These are phyloP conservation scores for Aspergillus japonicus DNA, from an alignment of 2,329 filamentous ascomycete genomes.

Conservation along the genomic window DNA sequence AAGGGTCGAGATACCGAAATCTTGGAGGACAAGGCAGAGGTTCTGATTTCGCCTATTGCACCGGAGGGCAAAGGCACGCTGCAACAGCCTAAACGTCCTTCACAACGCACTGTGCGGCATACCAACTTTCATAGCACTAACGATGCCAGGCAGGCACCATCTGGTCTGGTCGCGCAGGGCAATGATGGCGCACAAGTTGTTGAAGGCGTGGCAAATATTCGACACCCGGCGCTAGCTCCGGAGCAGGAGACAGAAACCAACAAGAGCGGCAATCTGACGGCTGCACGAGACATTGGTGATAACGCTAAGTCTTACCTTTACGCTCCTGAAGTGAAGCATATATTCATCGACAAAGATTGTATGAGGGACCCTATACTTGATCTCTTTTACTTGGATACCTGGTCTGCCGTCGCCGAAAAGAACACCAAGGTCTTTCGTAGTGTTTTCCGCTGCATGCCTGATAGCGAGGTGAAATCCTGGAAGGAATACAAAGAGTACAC, in stretches of 20 bases:
- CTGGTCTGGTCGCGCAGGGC: constrained; percentile 19
- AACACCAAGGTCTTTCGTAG: constrained; percentile 92
- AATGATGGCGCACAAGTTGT: constrained; percentile 23
- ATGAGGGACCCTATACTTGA: constrained; percentile 88
- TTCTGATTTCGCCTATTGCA: constrained; percentile 64
- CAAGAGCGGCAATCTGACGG: constrained; percentile 64
- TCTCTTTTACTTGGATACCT: constrained; percentile 81
- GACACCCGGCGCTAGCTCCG: constrained; percentile 67
- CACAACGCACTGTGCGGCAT: constrained; percentile 35
- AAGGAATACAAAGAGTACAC: constrained; percentile 84
- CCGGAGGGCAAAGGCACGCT: constrained; percentile 64
- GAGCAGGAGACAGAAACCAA: constrained; percentile 83
- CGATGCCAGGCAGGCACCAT: constrained; percentile 18
- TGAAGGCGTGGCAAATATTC: constrained; percentile 24
- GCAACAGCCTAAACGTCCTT: constrained; percentile 48
- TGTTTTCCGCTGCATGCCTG: constrained; percentile 95
- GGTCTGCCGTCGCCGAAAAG: constrained; percentile 84
- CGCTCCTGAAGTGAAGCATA: constrained; percentile 66
- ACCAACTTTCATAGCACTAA: constrained; percentile 17
- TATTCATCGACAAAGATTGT: constrained; percentile 80
- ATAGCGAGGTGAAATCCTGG: constrained; percentile 92
- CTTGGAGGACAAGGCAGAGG: constrained; percentile 64
- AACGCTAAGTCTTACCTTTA: constrained; percentile 51
- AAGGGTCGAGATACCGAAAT: constrained; percentile 70
- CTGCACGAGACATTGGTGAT: constrained; percentile 46